phyloP scores from a whole-genome alignment of 495 filamentous ascomycete species.

The Pseudomonodictys pantanalensis region DNA sequence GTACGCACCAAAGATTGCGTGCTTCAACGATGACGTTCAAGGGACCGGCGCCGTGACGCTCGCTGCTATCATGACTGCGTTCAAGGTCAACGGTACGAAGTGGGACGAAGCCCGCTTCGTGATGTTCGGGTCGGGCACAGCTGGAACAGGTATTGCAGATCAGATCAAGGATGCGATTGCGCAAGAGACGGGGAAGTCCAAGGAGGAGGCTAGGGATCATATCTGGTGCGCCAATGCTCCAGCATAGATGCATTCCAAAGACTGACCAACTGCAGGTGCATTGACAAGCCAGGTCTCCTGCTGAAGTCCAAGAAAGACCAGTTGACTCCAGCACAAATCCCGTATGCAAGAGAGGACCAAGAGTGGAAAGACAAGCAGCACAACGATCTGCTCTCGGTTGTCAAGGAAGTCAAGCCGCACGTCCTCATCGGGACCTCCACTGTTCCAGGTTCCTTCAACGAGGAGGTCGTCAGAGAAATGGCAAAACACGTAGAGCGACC shows the following conservation, averaged over 20 bases:
- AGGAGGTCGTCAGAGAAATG: slow-evolving; percentile 74
- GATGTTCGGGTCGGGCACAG: slow-evolving; percentile 79
- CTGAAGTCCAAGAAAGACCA: slow-evolving; percentile 57
- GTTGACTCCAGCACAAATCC: slow-evolving; percentile 63
- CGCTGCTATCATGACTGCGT: slow-evolving; percentile 71
- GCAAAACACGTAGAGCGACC: slow-evolving; percentile 71
- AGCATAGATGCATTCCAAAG: not conserved
- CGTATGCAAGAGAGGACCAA: slow-evolving; percentile 62
- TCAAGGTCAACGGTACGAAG: slow-evolving; percentile 65
- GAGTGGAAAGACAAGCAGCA: slow-evolving; percentile 61
- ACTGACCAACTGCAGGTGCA: slow-evolving; percentile 55
- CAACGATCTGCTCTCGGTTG: slow-evolving; percentile 60
- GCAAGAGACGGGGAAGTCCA: slow-evolving; percentile 61
- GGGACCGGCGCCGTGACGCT: slow-evolving; percentile 86
- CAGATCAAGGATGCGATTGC: slow-evolving; percentile 77
- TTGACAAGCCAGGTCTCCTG: slow-evolving; percentile 81
- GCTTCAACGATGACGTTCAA: slow-evolving; percentile 92
- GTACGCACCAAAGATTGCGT: slow-evolving; percentile 67
- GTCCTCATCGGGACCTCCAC: slow-evolving; percentile 84
- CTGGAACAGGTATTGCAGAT: slow-evolving; percentile 82
- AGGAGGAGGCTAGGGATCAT: slow-evolving; percentile 72
- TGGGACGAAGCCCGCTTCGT: slow-evolving; percentile 67
- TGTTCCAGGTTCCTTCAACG: slow-evolving; percentile 72
- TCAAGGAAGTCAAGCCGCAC: slow-evolving; percentile 73
- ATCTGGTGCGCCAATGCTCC: slow-evolving; percentile 60